A percentile compares a stretch with the other conserved stretches of the same genome.
These are phyloP conservation scores for Termitomyces sp. DNA, from an alignment of 768 basidiomycete genomes.

Conservation along the genomic window DNA sequence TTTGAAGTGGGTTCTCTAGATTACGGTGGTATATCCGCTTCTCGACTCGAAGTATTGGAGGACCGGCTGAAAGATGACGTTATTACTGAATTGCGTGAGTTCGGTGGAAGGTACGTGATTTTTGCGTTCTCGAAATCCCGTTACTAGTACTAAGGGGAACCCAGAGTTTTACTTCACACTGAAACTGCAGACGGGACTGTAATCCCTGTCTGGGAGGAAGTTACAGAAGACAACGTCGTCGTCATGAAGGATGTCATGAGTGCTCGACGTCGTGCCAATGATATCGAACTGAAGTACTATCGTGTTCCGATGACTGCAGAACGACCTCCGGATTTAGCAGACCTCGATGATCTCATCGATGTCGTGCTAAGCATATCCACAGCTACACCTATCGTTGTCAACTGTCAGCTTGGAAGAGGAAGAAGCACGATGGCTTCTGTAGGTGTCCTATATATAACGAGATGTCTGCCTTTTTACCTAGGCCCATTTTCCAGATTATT, in stretches of 20 bases:
- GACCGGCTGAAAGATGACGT: conserved; percentile 89
- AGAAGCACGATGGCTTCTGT: conserved; percentile 90
- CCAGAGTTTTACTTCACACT: conserved; percentile 81
- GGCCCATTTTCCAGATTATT: conserved; percentile 49
- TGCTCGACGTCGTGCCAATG: conserved; percentile 38
- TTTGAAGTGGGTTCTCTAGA: conserved; percentile 41
- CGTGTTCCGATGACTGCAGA: conserved; percentile 95
- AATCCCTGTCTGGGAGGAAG: conserved; percentile 94
- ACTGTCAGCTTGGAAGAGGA: conserved; percentile 93
- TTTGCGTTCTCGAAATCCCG: not conserved
- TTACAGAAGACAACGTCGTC: conserved; percentile 62
- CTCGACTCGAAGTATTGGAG: conserved; percentile 86
- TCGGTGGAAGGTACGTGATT: conserved; percentile 71
- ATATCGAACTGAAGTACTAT: conserved; percentile 69
- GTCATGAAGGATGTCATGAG: conserved; percentile 90
- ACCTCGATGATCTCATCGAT: conserved; percentile 74
- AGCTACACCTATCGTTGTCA: conserved; percentile 83
- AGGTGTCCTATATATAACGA: conserved; percentile 20
- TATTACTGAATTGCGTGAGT: conserved; percentile 72
- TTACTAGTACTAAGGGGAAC: not conserved
- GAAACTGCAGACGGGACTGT: conserved; percentile 87
- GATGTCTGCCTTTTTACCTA: not conserved
- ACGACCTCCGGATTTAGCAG: conserved; percentile 69
- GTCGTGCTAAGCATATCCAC: conserved; percentile 68
- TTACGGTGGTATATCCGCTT: conserved; percentile 92